Evolutionary conservation across 2,329 filamentous ascomycete genomes (phyloP), one percentile per base, ranked within the genome.

Genomic region (Xylaria sp.): DNA sequence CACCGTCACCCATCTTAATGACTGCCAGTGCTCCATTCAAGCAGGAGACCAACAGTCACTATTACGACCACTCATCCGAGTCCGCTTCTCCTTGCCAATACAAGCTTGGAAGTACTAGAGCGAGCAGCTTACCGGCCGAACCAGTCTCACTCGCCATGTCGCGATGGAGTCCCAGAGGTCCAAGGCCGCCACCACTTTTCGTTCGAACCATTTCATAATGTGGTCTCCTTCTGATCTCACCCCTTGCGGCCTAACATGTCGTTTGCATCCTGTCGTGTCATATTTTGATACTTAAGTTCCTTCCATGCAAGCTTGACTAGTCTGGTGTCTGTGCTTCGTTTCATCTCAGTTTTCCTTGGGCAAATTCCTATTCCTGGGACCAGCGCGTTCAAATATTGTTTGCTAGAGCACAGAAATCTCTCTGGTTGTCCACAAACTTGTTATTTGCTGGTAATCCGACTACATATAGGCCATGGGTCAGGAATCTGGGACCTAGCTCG

Each of bases 1-100:
- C 54, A 39, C 36, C 45, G 45, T 59, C 49, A 49, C 36, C 47
- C 38, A 25, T 36, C 53, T n/a, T 49, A 53, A 63, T 45, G 36
- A 55, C 45, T 39, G 49, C 56, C 47, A 20, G 25, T 56, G 31
- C 47, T 42, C 51, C 31, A 54, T 57, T 27, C 25, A 33, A 51
- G 27, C 20, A 42, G 42, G 50, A 44, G 56, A 63, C 61, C 36
- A 56, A 65, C 53, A 58, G 45, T 22, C n/a, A 13, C 42, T 17
- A 11, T 67, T 49, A 36, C 44, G 22, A n/a, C 55, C 55, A 64
- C 57, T 64, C 56, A 53, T 33, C n/a, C 17, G 25, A 51, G 49
- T 33, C 20, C 33, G n/a, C 47, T 33, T 15, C 6, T 51, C 7
- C 42, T 57, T 25, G 27, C 44, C 31, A 49, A 36, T 44, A 39